Percentiles rank a stretch among this genome's conserved stretches.
Conservation (phyloP, 805 yeast genomes). For the Kodamaea jinghongensis region DNA sequence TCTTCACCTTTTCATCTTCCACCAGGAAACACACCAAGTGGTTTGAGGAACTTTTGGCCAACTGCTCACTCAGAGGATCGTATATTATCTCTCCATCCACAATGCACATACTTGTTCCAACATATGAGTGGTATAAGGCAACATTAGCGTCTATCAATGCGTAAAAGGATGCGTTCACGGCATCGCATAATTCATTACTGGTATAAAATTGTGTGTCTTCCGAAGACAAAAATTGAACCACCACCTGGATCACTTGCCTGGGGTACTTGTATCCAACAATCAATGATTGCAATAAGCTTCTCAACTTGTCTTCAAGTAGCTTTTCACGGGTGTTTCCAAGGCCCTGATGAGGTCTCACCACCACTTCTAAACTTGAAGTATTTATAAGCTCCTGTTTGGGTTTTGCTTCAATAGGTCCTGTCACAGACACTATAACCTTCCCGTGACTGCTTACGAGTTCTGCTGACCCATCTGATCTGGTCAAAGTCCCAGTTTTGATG, state of each 20-base stretch:
- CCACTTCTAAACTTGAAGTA: slow-evolving; percentile 70
- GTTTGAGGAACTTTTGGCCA: slow-evolving; percentile 48
- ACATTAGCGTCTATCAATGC: slow-evolving; percentile 83
- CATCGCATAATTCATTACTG: slow-evolving; percentile 58
- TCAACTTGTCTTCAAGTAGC: slow-evolving; percentile 66
- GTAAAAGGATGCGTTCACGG: slow-evolving; percentile 67
- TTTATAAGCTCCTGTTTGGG: slow-evolving; percentile 82
- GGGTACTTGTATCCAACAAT: slow-evolving; percentile 69
- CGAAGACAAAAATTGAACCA: slow-evolving; percentile 38
- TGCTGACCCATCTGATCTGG: slow-evolving; percentile 81
- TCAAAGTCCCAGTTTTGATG: slow-evolving; percentile 11
- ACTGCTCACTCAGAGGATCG: slow-evolving; percentile 47
- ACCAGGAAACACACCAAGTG: slow-evolving; percentile 67
- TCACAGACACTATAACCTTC: slow-evolving; percentile 68
- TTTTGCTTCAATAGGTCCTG: slow-evolving; percentile 89
- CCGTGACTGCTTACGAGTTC: slow-evolving; percentile 49
- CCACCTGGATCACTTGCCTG: slow-evolving; percentile 54
- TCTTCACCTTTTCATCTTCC: slow-evolving; percentile 46
- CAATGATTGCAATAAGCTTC: slow-evolving; percentile 56
- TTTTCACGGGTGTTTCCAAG: slow-evolving; percentile 74
- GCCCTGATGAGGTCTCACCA: slow-evolving; percentile 76
- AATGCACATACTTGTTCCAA: slow-evolving; percentile 50
- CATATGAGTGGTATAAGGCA: slow-evolving; percentile 61
- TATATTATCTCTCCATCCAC: slow-evolving; percentile 27
- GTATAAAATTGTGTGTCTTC: slow-evolving; percentile 27